Evolutionary conservation across 192 early-diverging fungal species (phyloP), one percentile per base, ranked within the genome.

Genomic region (Jimgerdemannia lactiflua): DNA sequence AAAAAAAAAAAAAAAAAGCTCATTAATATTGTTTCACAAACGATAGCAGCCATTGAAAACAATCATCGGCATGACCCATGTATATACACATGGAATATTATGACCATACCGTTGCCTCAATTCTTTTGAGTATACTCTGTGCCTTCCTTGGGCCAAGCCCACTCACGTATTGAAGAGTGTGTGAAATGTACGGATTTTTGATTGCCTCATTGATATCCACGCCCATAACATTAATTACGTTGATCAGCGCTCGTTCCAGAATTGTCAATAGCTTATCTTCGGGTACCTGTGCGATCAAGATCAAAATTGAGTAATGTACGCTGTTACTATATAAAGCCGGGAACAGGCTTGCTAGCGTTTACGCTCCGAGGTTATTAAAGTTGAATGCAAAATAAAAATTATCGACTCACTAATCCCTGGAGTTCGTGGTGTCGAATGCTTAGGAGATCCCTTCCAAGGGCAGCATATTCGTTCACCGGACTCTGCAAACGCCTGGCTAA

Each of bases 101-200:
- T 54, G 49, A 18, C 11, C 70, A 43, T 74, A 74, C 76, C 1
- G 71, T 73, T 2, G 78, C 70, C 73, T 87, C 85, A 69, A 96
- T 88, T 44, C 86, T 88, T 72, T 87, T 83, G 18, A 96, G 71
- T 42, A 98, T 86, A 65, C 85, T 90, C 43, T 93, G 89, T 0
- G 94, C 96, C 82, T 99, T 99, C 72, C 98, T 85, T 41, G 96
- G 94, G 4, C 98, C 98, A 64, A 99, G 85, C 18, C 98, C 98
- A 74, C 93, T 89, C 11, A 98, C 94, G 74, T 95, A 98, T 72
- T 94, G 93, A 41, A 99, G 85, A n/a, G 91, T 85, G 29, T 85
- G 77, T 1, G 90, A 83, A 71, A 86, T 83, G 75, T 98, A 94
- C 29, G 89, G 82, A 11, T 87, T 85, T 17, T 83, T 77, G 0